Conservation (phyloP, 352 stramenopile genomes). For the Labyrinthula sp. region DNA sequence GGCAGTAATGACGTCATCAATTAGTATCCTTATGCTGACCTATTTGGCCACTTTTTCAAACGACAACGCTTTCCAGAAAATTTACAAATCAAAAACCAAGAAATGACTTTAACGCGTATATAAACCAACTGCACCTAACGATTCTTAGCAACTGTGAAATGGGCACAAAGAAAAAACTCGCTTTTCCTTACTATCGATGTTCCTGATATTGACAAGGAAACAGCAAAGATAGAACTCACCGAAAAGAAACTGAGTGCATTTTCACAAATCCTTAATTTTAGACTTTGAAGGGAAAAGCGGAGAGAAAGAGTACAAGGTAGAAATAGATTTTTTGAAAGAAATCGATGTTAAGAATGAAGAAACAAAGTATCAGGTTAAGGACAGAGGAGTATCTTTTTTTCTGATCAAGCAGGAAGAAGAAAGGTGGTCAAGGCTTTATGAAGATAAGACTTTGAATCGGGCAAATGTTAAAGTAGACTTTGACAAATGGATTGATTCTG, state of each 20-base stretch:
- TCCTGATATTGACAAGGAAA: constrained; percentile 67
- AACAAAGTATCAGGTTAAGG: constrained; percentile 71
- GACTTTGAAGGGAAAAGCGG: constrained; percentile 54
- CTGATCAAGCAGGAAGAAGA: constrained; percentile 77
- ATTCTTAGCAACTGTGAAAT: constrained; percentile 66
- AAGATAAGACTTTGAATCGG: constrained; percentile 85
- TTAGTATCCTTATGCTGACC: too few relatives aligned
- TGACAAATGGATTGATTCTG: constrained; percentile 24
- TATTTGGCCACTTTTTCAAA: too few relatives aligned
- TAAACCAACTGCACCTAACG: too few relatives aligned
- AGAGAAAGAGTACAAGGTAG: constrained; percentile 71
- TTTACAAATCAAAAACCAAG: too few relatives aligned
- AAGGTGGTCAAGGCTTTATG: constrained; percentile 80
- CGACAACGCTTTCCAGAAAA: too few relatives aligned
- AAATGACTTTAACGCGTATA: too few relatives aligned
- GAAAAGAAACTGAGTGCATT: constrained; percentile 63
- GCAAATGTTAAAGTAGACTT: constrained; percentile 50
- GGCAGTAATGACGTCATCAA: too few relatives aligned
- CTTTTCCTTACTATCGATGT: constrained; percentile 86
- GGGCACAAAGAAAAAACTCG: constrained; percentile 80
- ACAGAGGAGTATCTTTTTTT: constrained; percentile 78
- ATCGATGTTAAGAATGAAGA: constrained; percentile 8
- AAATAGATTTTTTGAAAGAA: constrained; percentile 79
- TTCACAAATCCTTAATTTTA: constrained; percentile 57
- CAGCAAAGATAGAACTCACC: constrained; percentile 53